Percentiles rank a stretch among this genome's conserved stretches.
These are phyloP conservation scores for Tricharina praecox DNA, from an alignment of 495 filamentous ascomycete species.

Conservation along the genomic window DNA sequence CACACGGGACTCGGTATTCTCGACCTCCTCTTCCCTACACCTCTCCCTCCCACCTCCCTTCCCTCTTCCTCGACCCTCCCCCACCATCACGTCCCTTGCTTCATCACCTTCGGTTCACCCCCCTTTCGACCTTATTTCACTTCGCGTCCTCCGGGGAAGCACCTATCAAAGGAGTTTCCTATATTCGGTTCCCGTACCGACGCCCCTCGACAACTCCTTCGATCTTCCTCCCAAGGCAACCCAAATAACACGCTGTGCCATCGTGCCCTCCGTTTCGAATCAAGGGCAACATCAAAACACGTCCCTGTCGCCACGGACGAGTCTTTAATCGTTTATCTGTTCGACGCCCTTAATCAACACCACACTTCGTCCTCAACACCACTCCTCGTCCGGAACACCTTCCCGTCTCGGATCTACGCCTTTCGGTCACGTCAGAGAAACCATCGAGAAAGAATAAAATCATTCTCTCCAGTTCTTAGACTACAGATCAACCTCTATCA, in stretches of 20 bases:
- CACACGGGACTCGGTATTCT: too few relatives aligned
- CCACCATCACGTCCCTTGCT: background rate
- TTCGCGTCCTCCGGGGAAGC: background rate
- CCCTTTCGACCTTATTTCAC: background rate
- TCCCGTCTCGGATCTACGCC: background rate
- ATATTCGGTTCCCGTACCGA: background rate
- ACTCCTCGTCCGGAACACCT: background rate
- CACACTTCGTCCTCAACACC: too few relatives aligned
- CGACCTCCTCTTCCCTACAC: background rate
- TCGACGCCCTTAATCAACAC: too few relatives aligned
- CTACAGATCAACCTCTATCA: too few relatives aligned
- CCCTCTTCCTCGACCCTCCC: background rate
- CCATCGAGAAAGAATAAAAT: too few relatives aligned
- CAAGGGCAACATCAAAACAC: background rate
- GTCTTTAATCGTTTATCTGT: background rate
- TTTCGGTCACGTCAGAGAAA: background rate
- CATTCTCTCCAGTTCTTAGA: too few relatives aligned
- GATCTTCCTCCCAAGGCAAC: background rate
- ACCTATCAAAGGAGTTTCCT: background rate
- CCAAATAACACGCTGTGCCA: too few relatives aligned
- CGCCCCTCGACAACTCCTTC: background rate
- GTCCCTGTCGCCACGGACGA: background rate
- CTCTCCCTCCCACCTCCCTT: background rate
- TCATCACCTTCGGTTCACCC: constrained; percentile 4
- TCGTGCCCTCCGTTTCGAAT: background rate